phyloP scores from a whole-genome alignment of 768 basidiomycete genomes.

The Collybiopsis luxurians region DNA sequence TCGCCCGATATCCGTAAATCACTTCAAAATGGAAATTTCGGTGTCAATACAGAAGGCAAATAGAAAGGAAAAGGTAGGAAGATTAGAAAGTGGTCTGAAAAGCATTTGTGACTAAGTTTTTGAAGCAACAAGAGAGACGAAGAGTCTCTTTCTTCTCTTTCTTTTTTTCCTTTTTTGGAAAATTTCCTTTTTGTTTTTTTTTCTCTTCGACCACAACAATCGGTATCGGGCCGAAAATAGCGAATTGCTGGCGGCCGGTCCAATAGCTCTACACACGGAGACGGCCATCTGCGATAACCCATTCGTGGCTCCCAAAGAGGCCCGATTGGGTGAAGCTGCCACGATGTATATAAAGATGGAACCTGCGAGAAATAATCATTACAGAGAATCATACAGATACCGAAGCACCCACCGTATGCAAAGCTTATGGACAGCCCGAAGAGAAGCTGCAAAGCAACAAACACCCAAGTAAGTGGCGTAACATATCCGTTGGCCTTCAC shows the following conservation, averaged over 20 bases:
- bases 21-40: too few relatives aligned
- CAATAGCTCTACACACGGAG: constrained; percentile 33
- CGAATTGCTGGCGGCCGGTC: constrained; percentile 44
- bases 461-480: background rate
- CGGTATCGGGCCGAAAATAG: too few relatives aligned
- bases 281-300: constrained; percentile 35
- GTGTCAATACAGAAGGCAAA: too few relatives aligned
- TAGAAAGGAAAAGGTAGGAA: too few relatives aligned
- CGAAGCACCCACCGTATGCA: constrained; percentile 34
- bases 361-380: constrained; percentile 27
- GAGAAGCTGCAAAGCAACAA: constrained; percentile 8
- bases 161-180: too few relatives aligned
- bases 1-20: too few relatives aligned
- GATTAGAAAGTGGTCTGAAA: too few relatives aligned
- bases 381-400: background rate
- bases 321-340: constrained; percentile 43
- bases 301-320: constrained; percentile 49
- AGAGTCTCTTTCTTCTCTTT: too few relatives aligned
- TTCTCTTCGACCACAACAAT: too few relatives aligned
- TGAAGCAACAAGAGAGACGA: too few relatives aligned
- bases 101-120: too few relatives aligned
- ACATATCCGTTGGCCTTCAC: constrained; percentile 5
- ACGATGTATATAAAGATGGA: constrained; percentile 37
- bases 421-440: constrained; percentile 26
- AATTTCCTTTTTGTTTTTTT: too few relatives aligned